A percentile compares a stretch with the other conserved stretches of the same genome.
Conservation (phyloP, 345 rosid species). For the Psidium friedrichsthalianum region DNA sequence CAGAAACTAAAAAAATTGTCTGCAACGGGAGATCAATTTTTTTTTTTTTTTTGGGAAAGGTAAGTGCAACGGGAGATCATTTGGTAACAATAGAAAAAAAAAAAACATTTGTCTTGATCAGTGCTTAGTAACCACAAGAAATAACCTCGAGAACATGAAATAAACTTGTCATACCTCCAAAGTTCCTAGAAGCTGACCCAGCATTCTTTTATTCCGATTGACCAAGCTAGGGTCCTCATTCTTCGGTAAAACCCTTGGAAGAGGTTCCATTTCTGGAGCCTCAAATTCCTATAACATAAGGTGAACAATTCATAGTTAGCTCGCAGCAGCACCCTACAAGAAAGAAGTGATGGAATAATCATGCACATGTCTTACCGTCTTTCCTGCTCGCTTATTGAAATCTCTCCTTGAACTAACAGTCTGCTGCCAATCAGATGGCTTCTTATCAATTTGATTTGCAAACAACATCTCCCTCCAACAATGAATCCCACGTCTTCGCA, state of each 20-base stretch:
- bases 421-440: slow-evolving; percentile 22
- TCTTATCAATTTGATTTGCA: slow-evolving; percentile 21
- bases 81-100: neutral
- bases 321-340: neutral
- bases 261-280: slow-evolving; percentile 39
- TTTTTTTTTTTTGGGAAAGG: no score
- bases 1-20: neutral
- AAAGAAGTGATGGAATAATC: neutral
- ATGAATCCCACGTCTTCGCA: slow-evolving; percentile 6
- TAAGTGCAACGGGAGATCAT: neutral
- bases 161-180: slow-evolving; percentile 53
- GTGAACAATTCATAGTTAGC: neutral
- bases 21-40: neutral
- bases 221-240: slow-evolving; percentile 89
- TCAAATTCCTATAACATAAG: slow-evolving; percentile 33
- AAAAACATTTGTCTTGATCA: neutral
- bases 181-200: slow-evolving; percentile 93
- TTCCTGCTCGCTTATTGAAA: slow-evolving; percentile 30
- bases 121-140: neutral
- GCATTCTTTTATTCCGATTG: slow-evolving; percentile 89
- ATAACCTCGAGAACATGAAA: neutral
- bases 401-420: slow-evolving; percentile 53
- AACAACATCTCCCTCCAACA: slow-evolving; percentile 16
- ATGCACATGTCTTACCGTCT: slow-evolving; percentile 26
- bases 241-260: slow-evolving; percentile 83